A percentile compares a stretch with the other conserved stretches of the same genome.
Evolutionary conservation across 352 stramenopile species (phyloP).

Genomic region (Aphanomyces astaci): DNA sequence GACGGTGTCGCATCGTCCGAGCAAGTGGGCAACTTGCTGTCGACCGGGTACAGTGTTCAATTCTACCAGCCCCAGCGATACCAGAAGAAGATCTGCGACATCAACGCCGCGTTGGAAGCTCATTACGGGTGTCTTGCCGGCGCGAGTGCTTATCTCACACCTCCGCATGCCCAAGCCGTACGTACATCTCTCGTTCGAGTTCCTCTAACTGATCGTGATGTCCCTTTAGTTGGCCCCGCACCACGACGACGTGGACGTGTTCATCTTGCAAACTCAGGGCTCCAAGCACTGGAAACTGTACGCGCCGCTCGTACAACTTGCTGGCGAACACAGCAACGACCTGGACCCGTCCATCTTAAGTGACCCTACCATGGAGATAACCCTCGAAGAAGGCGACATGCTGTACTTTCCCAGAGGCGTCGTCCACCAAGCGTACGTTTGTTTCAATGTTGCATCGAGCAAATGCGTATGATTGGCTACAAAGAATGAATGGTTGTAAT

Average conservation of each 20-base stretch:
- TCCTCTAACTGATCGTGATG: not conserved
- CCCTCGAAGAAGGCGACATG: slow-evolving; percentile 71
- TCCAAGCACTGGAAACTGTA: slow-evolving; percentile 87
- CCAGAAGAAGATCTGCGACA: slow-evolving; percentile 52
- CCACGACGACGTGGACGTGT: slow-evolving; percentile 82
- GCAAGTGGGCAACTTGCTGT: slow-evolving; percentile 51
- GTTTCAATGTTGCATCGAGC: too few relatives aligned
- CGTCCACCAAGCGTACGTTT: slow-evolving; percentile 55
- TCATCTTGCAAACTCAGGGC: slow-evolving; percentile 69
- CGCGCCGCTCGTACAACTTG: slow-evolving; percentile 54
- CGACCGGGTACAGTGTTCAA: slow-evolving; percentile 74
- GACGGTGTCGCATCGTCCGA: slow-evolving; percentile 27
- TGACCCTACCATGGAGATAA: slow-evolving; percentile 74
- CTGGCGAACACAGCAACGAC: slow-evolving; percentile 73
- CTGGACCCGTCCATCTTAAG: slow-evolving; percentile 54
- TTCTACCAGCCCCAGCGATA: slow-evolving; percentile 86
- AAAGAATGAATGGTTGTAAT: too few relatives aligned
- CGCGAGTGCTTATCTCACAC: slow-evolving; percentile 73
- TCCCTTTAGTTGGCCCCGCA: slow-evolving; percentile 51
- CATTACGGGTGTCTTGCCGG: slow-evolving; percentile 68
- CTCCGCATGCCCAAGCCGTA: slow-evolving; percentile 57
- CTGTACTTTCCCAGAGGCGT: slow-evolving; percentile 80
- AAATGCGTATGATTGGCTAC: too few relatives aligned
- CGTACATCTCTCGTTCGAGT: not conserved
- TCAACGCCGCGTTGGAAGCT: slow-evolving; percentile 76